Evolutionary conservation across 352 stramenopile species (phyloP).

Genomic region (Globisporangium emineosum): DNA sequence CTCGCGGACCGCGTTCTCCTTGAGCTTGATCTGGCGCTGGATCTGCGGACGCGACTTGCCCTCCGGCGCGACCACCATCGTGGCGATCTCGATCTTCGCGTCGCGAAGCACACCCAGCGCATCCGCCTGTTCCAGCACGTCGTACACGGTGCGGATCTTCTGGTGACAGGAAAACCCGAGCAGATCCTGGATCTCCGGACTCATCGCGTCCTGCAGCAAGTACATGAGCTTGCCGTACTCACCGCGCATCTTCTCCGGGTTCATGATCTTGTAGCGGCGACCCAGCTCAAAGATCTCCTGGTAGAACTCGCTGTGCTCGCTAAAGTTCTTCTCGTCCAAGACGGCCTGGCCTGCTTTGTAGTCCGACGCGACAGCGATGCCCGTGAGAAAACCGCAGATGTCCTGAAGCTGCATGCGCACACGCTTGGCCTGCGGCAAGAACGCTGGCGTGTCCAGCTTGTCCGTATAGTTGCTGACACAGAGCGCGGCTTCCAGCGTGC

Average conservation of each 20-base stretch:
- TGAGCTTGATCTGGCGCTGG: conserved; percentile 90
- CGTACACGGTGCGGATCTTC: conserved; percentile 90
- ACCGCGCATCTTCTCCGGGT: conserved; percentile 96
- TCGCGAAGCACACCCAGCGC: conserved; percentile 84
- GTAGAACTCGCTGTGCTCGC: conserved; percentile 86
- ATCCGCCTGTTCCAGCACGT: conserved; percentile 69
- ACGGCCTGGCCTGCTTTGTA: conserved; percentile 86
- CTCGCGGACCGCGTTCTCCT: conserved; percentile 88
- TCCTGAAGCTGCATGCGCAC: conserved; percentile 89
- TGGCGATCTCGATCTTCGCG: conserved; percentile 90
- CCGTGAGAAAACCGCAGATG: conserved; percentile 89
- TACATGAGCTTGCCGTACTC: conserved; percentile 97
- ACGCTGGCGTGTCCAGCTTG: conserved; percentile 86
- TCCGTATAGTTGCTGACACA: conserved; percentile 93
- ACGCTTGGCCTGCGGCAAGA: conserved; percentile 63
- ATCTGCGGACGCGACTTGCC: conserved; percentile 88
- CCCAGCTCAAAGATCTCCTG: conserved; percentile 93
- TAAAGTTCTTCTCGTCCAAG: conserved; percentile 89
- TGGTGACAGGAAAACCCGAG: conserved; percentile 81
- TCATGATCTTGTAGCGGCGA: conserved; percentile 98
- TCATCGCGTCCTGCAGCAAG: conserved; percentile 89
- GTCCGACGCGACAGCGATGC: conserved; percentile 89
- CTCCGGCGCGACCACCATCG: conserved; percentile 92
- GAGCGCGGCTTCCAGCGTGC: conserved; percentile 92
- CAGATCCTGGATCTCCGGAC: conserved; percentile 76